phyloP scores from a whole-genome alignment of 129 eudicot genomes.

The Ambrosia artemisiifolia region DNA sequence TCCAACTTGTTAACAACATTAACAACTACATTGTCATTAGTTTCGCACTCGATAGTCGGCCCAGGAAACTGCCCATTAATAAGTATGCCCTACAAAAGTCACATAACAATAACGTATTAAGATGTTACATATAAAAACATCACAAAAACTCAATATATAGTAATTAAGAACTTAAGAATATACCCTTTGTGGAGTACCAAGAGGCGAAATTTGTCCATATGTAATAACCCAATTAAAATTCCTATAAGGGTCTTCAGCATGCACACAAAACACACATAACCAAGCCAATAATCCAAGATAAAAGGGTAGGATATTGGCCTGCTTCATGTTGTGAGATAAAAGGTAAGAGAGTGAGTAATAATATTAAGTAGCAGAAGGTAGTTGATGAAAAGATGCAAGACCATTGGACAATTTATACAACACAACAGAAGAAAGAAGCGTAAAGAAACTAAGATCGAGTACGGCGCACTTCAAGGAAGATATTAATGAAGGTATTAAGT shows the following conservation, averaged over 20 bases:
- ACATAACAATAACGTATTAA: not conserved
- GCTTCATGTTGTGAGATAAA: conserved; percentile 34
- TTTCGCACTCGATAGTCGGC: conserved; percentile 53
- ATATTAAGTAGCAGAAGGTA: conserved; percentile 6
- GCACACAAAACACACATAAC: conserved; percentile 35
- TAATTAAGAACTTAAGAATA: too few relatives aligned
- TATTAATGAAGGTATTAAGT: conserved; percentile 20
- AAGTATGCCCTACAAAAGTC: conserved; percentile 62
- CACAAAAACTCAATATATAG: not conserved
- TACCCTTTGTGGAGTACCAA: conserved; percentile 78
- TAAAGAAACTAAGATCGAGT: conserved; percentile 39
- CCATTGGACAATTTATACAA: conserved; percentile 30
- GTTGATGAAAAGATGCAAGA: conserved; percentile 24
- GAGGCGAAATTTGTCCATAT: conserved; percentile 68
- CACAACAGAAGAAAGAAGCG: conserved; percentile 34
- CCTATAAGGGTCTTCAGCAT: conserved; percentile 82
- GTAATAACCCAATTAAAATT: conserved; percentile 50
- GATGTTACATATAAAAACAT: not conserved
- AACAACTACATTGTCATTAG: conserved; percentile 77
- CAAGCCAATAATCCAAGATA: conserved; percentile 60
- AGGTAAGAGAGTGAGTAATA: conserved; percentile 20
- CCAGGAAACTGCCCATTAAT: conserved; percentile 91
- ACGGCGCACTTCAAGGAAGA: conserved; percentile 71
- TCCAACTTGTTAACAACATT: conserved; percentile 64
- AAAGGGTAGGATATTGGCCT: conserved; percentile 39